Conservation (phyloP, 1,284 basidiomycete species). For the Malassezia equina region DNA sequence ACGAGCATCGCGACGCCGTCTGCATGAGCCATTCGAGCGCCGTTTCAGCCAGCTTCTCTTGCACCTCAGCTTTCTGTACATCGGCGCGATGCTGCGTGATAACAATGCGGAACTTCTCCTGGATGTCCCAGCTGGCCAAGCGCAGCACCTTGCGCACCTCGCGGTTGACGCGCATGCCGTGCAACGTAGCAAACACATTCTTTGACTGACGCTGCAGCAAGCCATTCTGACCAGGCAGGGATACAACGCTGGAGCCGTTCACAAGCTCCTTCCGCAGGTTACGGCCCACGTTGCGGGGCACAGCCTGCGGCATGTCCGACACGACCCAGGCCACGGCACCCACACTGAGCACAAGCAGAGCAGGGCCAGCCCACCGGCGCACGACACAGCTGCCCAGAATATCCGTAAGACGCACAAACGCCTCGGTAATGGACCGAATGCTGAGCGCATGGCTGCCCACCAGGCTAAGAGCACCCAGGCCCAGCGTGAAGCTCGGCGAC, state of each 20-base stretch:
- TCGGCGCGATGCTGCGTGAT: constrained; percentile 63
- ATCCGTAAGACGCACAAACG: constrained; percentile 50
- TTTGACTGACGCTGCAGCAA: constrained; percentile 11
- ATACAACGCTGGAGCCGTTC: constrained; percentile 13
- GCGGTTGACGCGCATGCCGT: constrained; percentile 63
- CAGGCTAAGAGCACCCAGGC: constrained; percentile 70
- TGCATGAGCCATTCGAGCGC: constrained; percentile 34
- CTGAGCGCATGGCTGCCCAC: constrained; percentile 71
- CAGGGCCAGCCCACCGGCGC: constrained; percentile 77
- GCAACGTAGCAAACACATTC: constrained; percentile 57
- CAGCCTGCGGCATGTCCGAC: constrained; percentile 74
- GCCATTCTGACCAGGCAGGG: neutral
- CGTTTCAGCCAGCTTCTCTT: constrained; percentile 29
- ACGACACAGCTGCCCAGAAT: constrained; percentile 70
- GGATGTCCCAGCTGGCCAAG: constrained; percentile 81
- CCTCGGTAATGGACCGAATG: constrained; percentile 37
- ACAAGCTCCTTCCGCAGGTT: constrained; percentile 28
- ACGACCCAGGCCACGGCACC: constrained; percentile 74
- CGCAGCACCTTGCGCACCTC: constrained; percentile 92
- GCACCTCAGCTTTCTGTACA: constrained; percentile 33
- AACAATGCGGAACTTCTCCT: constrained; percentile 68
- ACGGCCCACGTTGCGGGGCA: constrained; percentile 65
- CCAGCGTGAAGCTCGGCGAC: constrained; percentile 30
- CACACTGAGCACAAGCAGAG: constrained; percentile 62
- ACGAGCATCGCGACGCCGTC: constrained; percentile 15